Percentiles rank a stretch among this genome's conserved stretches.
Evolutionary conservation across 2,329 filamentous ascomycete genomes (phyloP).

Genomic region (Pyrenophora teres): DNA sequence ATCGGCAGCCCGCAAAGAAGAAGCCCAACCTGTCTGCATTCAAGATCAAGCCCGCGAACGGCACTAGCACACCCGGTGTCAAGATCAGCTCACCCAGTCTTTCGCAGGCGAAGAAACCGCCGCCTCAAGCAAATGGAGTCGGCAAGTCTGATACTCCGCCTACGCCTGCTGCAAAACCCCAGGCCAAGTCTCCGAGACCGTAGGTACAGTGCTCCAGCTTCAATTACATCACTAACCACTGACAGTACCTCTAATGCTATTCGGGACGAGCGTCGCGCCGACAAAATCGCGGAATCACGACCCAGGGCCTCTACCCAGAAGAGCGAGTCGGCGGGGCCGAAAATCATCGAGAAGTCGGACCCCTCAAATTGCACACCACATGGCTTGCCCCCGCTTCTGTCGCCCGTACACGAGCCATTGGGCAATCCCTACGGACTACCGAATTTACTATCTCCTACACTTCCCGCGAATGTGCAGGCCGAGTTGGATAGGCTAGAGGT

Average conservation of each 20-base stretch:
- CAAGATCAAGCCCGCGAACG: slow-evolving; percentile 58
- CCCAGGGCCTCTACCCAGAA: slow-evolving; percentile 36
- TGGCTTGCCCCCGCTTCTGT: slow-evolving; percentile 45
- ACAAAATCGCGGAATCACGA: slow-evolving; percentile 19
- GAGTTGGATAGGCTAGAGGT: slow-evolving; percentile 54
- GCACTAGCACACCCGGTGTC: slow-evolving; percentile 33
- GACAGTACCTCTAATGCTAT: slow-evolving; percentile 24
- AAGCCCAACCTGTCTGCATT: slow-evolving; percentile 67
- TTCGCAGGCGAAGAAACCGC: slow-evolving; percentile 27
- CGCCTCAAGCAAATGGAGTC: slow-evolving; percentile 32
- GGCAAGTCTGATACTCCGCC: slow-evolving; percentile 27
- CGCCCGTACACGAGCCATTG: slow-evolving; percentile 50
- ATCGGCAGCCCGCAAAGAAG: slow-evolving; percentile 57
- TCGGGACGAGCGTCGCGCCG: slow-evolving; percentile 22
- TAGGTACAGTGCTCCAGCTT: slow-evolving; percentile 10
- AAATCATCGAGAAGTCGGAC: slow-evolving; percentile 35
- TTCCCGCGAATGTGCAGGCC: slow-evolving; percentile 61
- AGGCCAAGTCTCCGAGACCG: slow-evolving; percentile 25
- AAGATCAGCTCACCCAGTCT: slow-evolving; percentile 40
- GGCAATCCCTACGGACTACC: slow-evolving; percentile 52
- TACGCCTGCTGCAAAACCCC: slow-evolving; percentile 19
- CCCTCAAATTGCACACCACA: slow-evolving; percentile 43
- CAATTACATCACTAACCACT: slow-evolving; percentile 18
- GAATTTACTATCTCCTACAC: slow-evolving; percentile 61
- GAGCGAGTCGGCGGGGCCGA: slow-evolving; percentile 47